These are phyloP conservation scores for Gnomoniopsis sp. DNA, from an alignment of 2,329 filamentous ascomycete species.

Conservation along the genomic window DNA sequence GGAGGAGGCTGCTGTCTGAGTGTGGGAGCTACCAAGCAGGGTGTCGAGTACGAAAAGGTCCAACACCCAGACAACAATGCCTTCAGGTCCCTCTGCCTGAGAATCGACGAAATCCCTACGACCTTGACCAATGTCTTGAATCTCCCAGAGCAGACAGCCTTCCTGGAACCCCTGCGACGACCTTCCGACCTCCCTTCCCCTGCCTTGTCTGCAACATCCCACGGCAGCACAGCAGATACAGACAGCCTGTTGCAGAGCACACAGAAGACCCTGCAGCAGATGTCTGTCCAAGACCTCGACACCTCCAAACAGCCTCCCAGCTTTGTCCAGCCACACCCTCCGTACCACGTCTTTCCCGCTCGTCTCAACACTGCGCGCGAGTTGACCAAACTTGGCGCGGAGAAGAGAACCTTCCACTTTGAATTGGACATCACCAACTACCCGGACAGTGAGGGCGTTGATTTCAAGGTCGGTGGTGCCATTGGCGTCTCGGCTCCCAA, in stretches of 20 bases:
- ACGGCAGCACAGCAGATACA: conserved; percentile 37
- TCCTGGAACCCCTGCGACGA: conserved; percentile 57
- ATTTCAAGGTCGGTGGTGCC: conserved; percentile 95
- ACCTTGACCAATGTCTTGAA: conserved; percentile 68
- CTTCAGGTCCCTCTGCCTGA: conserved; percentile 74
- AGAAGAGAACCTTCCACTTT: conserved; percentile 97
- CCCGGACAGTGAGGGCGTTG: conserved; percentile 72
- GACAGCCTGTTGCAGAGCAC: conserved; percentile 21
- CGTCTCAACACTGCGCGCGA: conserved; percentile 81
- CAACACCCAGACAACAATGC: conserved; percentile 76
- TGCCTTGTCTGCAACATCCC: conserved; percentile 46
- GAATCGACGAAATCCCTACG: conserved; percentile 71
- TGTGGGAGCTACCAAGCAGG: conserved; percentile 39
- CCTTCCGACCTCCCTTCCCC: conserved; percentile 38
- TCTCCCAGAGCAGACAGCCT: conserved; percentile 72
- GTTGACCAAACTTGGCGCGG: conserved; percentile 80
- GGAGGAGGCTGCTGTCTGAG: conserved; percentile 62
- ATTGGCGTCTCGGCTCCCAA: conserved; percentile 93
- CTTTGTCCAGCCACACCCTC: conserved; percentile 92
- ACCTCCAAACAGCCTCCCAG: conserved; percentile 71
- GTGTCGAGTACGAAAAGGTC: conserved; percentile 50
- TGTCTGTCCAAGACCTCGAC: conserved; percentile 44
- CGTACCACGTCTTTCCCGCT: conserved; percentile 89
- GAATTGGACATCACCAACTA: conserved; percentile 97
- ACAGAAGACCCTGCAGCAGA: conserved; percentile 22